phyloP scores from a whole-genome alignment of 1,284 basidiomycete species.

The Leccinum brunneo-olivaceum region DNA sequence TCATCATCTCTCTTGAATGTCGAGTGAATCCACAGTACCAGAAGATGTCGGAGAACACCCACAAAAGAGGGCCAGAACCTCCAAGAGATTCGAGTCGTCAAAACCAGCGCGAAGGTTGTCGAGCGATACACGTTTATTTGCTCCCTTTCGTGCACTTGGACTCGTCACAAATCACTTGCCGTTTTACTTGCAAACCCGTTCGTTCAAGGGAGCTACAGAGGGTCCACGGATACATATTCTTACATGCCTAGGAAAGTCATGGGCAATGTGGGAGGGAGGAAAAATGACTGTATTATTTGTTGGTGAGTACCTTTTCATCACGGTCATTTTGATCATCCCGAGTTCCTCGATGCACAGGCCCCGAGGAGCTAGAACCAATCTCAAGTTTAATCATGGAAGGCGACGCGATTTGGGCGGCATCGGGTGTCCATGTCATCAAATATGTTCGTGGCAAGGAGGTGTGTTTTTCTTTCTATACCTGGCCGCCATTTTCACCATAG shows the following conservation, averaged over 20 bases:
- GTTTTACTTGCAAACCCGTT: constrained; percentile 82
- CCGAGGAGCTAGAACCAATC: constrained; percentile 71
- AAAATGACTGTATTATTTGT: constrained; percentile 92
- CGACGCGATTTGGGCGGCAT: constrained; percentile 79
- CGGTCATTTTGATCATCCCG: not conserved
- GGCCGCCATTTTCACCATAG: constrained; percentile 6
- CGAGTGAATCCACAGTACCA: constrained; percentile 16
- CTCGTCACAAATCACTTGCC: constrained; percentile 90
- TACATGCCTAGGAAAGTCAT: constrained; percentile 85
- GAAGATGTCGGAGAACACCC: constrained; percentile 15
- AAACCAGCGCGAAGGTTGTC: constrained; percentile 7
- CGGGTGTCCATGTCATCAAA: constrained; percentile 68
- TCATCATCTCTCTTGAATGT: constrained; percentile 4
- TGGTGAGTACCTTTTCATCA: constrained; percentile 46
- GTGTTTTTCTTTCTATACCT: constrained; percentile 12
- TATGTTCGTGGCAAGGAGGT: constrained; percentile 88
- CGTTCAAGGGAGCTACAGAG: constrained; percentile 80
- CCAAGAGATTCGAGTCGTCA: constrained; percentile 1
- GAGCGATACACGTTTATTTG: constrained; percentile 64
- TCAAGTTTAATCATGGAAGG: constrained; percentile 77
- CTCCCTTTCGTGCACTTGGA: constrained; percentile 92
- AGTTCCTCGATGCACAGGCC: constrained; percentile 45
- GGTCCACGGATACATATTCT: constrained; percentile 79
- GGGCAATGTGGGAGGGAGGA: constrained; percentile 96
- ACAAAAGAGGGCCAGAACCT: constrained; percentile 20